These are phyloP conservation scores for Cordyceps pruinosa DNA, from an alignment of 2,329 filamentous ascomycete genomes.

Conservation along the genomic window DNA sequence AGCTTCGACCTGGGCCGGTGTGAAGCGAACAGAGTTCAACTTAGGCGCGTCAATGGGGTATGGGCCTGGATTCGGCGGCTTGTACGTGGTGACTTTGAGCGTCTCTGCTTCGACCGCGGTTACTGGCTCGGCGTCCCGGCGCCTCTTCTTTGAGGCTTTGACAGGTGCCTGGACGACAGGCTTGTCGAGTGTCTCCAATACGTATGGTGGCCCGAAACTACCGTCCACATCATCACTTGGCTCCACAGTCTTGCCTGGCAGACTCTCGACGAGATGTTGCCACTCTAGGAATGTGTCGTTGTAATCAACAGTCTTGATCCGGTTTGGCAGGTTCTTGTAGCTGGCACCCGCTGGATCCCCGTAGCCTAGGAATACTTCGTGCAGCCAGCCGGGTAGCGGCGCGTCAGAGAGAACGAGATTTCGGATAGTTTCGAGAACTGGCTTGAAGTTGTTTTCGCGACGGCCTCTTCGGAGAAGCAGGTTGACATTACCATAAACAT, in stretches of 20 bases:
- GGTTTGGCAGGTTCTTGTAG: conserved; percentile 75
- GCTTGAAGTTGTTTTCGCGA: conserved; percentile 95
- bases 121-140: conserved; percentile 66
- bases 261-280: conserved; percentile 84
- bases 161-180: conserved; percentile 41
- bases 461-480: conserved; percentile 75
- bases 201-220: conserved; percentile 81
- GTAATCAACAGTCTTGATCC: conserved; percentile 75
- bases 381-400: conserved; percentile 82
- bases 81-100: conserved; percentile 82
- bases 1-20: conserved; percentile 82
- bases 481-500: conserved; percentile 81
- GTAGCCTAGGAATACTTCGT: conserved; percentile 96
- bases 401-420: conserved; percentile 78
- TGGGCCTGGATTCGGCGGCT: conserved; percentile 78
- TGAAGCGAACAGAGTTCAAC: conserved; percentile 79
- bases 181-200: conserved; percentile 62
- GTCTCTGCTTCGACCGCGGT: conserved; percentile 57
- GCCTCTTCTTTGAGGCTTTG: conserved; percentile 77
- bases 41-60: conserved; percentile 81
- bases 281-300: conserved; percentile 93
- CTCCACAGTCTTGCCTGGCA: conserved; percentile 82
- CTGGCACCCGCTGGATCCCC: conserved; percentile 84
- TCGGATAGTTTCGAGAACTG: conserved; percentile 85
- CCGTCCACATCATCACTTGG: conserved; percentile 63